Conservation (phyloP, 805 yeast genomes). For the Metschnikowia baotianmanensis region DNA sequence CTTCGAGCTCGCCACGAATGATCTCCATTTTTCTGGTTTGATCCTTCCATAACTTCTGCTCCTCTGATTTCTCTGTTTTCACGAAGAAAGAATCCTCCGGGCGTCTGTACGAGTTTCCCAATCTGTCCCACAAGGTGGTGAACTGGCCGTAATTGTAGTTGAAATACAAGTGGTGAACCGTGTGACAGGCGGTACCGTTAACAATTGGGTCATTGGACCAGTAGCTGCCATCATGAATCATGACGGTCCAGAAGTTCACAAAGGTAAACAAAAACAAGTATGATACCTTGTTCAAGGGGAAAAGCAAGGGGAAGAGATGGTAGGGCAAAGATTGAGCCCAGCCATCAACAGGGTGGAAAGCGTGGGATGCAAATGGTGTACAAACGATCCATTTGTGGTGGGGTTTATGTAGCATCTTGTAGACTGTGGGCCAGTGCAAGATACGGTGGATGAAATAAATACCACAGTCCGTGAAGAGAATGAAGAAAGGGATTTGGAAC, state of each 20-base stretch:
- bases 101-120: constrained; percentile 88
- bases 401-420: constrained; percentile 88
- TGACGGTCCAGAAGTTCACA: constrained; percentile 97
- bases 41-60: constrained; percentile 60
- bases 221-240: constrained; percentile 98
- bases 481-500: constrained; percentile 71
- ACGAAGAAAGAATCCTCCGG: constrained; percentile 83
- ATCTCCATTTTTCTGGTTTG: constrained; percentile 75
- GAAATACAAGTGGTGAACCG: constrained; percentile 94
- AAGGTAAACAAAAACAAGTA: constrained; percentile 81
- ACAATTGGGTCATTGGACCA: constrained; percentile 89
- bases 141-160: constrained; percentile 98
- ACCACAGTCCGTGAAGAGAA: constrained; percentile 91
- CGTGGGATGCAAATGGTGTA: constrained; percentile 97
- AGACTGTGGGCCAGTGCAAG: constrained; percentile 89
- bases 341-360: constrained; percentile 98
- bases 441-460: constrained; percentile 90
- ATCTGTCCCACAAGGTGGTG: constrained; percentile 96
- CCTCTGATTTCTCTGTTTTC: constrained; percentile 53
- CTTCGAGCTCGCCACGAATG: constrained; percentile 79
- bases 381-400: constrained; percentile 99
- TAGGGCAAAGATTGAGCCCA: constrained; percentile 91
- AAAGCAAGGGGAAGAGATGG: constrained; percentile 85
- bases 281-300: constrained; percentile 87
- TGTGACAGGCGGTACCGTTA: constrained; percentile 98